These are phyloP conservation scores for Fusarium liriodendri DNA, from an alignment of 2,329 filamentous ascomycete species.

Conservation along the genomic window DNA sequence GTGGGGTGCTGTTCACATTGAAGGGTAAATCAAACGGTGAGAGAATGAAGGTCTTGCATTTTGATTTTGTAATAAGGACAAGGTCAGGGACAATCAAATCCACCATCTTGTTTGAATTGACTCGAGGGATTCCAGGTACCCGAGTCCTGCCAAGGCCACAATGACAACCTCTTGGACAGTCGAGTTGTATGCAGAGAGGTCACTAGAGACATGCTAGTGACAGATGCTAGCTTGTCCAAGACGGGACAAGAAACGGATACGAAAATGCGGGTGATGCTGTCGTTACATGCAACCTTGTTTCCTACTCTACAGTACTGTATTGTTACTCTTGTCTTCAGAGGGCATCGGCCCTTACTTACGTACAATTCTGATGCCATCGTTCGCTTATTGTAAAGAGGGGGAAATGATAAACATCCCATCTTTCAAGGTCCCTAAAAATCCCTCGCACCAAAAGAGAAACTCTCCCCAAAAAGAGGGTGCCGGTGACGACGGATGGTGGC, in stretches of 20 bases:
- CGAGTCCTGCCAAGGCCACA: neutral
- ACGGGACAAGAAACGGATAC: neutral
- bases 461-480: neutral
- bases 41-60: neutral
- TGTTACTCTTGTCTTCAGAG: neutral
- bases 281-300: neutral
- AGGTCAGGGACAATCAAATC: neutral
- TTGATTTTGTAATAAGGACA: neutral
- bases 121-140: neutral
- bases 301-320: neutral
- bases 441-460: slow-evolving; percentile 10
- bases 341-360: neutral
- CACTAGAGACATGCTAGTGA: neutral
- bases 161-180: neutral
- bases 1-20: neutral
- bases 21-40: slow-evolving; percentile 24
- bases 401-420: slow-evolving; percentile 1
- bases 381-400: slow-evolving; percentile 14
- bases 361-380: slow-evolving; percentile 3
- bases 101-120: neutral
- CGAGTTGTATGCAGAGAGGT: neutral
- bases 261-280: neutral
- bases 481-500: slow-evolving; percentile 19
- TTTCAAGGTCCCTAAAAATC: slow-evolving; percentile 7
- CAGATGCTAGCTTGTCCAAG: neutral